Conservation (phyloP, 2,329 filamentous ascomycete genomes). For the Epichloe gansuensis region DNA sequence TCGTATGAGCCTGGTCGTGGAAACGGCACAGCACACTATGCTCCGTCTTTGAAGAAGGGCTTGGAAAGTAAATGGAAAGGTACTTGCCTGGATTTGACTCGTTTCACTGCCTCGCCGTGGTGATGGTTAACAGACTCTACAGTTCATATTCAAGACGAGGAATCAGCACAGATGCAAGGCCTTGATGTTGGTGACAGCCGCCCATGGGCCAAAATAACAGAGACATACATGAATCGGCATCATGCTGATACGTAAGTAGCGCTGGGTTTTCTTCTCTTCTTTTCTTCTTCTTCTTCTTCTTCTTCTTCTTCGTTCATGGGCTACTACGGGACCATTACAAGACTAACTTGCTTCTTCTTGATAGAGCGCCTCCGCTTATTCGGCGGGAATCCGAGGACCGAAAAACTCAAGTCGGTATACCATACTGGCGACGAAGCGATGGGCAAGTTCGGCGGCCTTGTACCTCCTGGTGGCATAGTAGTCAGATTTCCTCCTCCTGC, state of each 20-base stretch:
- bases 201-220: conserved; percentile 11
- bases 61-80: conserved; percentile 12
- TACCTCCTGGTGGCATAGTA: not conserved
- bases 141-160: conserved; percentile 13
- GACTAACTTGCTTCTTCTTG: not conserved
- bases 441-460: conserved; percentile 1
- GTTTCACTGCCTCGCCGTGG: not conserved
- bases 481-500: not conserved
- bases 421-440: not conserved
- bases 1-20: conserved; percentile 7
- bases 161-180: conserved; percentile 13
- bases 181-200: conserved; percentile 10
- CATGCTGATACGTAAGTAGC: conserved; percentile 6
- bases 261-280: not conserved
- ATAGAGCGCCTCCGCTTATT: conserved; percentile 8
- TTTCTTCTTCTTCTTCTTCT: not conserved
- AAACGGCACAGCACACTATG: conserved; percentile 7
- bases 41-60: conserved; percentile 5
- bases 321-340: too few species aligned
- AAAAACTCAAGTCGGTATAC: not conserved
- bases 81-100: not conserved
- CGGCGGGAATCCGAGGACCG: not conserved
- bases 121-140: not conserved
- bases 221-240: conserved; percentile 5
- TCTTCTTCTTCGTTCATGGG: not conserved